These are phyloP conservation scores for Immersiporthe knoxdaviesiana DNA, from an alignment of 2,329 filamentous ascomycete genomes.

Conservation along the genomic window DNA sequence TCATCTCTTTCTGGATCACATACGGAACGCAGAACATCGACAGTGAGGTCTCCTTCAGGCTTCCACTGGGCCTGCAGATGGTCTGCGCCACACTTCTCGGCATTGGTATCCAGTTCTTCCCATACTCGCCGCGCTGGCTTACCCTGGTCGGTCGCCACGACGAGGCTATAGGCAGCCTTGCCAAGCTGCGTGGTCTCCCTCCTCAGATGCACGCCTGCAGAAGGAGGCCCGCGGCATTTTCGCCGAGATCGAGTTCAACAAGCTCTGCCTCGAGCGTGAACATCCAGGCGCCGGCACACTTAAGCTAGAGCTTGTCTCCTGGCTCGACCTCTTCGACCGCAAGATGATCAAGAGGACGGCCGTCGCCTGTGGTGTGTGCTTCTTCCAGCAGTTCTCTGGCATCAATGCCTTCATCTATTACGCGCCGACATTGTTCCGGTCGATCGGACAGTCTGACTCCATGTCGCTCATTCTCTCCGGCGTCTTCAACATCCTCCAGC, in stretches of 20 bases:
- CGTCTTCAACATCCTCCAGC: constrained; percentile 46
- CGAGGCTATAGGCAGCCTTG: constrained; percentile 16
- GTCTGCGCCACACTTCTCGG: constrained; percentile 37
- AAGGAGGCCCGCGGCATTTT: constrained; percentile 30
- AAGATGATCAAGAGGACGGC: constrained; percentile 49
- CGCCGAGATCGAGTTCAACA: constrained; percentile 37
- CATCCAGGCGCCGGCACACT: constrained; percentile 15
- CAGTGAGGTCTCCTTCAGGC: constrained; percentile 39
- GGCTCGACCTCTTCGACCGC: constrained; percentile 44
- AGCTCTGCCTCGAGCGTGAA: constrained; percentile 8
- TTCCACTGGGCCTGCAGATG: constrained; percentile 51
- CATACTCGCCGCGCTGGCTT: constrained; percentile 28
- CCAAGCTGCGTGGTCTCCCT: constrained; percentile 16
- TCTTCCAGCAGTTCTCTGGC: constrained; percentile 53
- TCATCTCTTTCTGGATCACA: constrained; percentile 58
- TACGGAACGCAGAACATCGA: constrained; percentile 52
- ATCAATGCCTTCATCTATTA: constrained; percentile 59
- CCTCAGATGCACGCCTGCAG: constrained; percentile 27
- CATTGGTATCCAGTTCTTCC: constrained; percentile 42
- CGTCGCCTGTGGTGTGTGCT: constrained; percentile 55
- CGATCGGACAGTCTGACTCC: constrained; percentile 14
- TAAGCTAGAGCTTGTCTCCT: constrained; percentile 43
- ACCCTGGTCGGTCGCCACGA: constrained; percentile 23
- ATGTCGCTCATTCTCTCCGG: constrained; percentile 31
- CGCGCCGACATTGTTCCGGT: constrained; percentile 50